Percentiles rank a stretch among this genome's conserved stretches.
These are phyloP conservation scores for Sistotremastrum niveocremeum DNA, from an alignment of 768 basidiomycete genomes.

Conservation along the genomic window DNA sequence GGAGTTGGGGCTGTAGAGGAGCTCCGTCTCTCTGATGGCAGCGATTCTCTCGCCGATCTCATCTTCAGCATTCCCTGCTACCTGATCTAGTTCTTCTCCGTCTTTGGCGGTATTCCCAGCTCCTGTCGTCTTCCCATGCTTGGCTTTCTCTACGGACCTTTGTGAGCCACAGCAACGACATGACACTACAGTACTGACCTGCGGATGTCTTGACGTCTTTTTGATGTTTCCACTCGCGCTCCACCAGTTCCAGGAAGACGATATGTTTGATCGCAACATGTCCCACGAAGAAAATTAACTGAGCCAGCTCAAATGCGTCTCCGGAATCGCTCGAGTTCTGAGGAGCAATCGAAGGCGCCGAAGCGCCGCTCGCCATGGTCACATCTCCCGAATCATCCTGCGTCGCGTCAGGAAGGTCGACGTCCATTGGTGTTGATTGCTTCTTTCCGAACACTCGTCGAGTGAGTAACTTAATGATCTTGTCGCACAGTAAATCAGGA, in stretches of 20 bases:
- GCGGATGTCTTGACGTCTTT: conserved; percentile 72
- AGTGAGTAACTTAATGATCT: conserved; percentile 75
- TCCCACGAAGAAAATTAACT: conserved; percentile 90
- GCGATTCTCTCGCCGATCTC: conserved; percentile 92
- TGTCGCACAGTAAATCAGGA: conserved; percentile 72
- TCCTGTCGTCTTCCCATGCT: conserved; percentile 20
- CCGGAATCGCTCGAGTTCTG: conserved; percentile 40
- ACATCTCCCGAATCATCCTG: conserved; percentile 33
- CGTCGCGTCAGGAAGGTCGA: conserved; percentile 36
- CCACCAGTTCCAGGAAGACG: conserved; percentile 88
- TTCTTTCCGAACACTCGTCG: conserved; percentile 43
- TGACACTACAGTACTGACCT: background rate
- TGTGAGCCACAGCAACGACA: background rate
- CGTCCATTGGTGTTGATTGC: conserved; percentile 14
- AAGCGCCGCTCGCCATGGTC: conserved; percentile 14
- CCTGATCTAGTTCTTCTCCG: conserved; percentile 87
- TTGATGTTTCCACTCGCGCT: conserved; percentile 91
- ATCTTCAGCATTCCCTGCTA: conserved; percentile 94
- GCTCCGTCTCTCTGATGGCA: conserved; percentile 69
- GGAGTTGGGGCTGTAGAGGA: conserved; percentile 73
- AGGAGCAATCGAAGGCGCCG: conserved; percentile 8
- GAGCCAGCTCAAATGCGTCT: conserved; percentile 79
- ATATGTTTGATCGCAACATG: conserved; percentile 98
- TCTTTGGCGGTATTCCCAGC: conserved; percentile 32
- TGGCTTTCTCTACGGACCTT: conserved; percentile 45